Base-by-base conservation (phyloP, 306 rosid species). In the Sindora glabra region DNA sequence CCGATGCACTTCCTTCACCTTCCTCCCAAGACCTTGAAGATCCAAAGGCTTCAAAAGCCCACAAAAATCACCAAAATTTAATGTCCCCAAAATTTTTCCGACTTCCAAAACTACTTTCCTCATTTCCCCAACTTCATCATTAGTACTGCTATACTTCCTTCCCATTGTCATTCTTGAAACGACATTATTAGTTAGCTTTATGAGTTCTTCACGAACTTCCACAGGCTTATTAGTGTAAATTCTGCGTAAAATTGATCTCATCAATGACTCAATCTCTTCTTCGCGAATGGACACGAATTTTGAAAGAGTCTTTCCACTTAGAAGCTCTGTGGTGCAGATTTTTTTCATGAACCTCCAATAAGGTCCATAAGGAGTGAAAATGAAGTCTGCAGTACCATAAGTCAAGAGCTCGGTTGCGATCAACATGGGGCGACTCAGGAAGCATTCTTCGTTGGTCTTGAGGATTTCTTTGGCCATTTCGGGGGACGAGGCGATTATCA, bases 151-250 rank as follows among this genome's bases (percentile, higher is more conserved):
- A 23, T 66, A 71, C 49, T 62, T 48, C 17, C 37, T 61, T 38
- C 74, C 51, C 50, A 77, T 57, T 25, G 69, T 56, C 77, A 77
- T 71, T 16, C 71, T 55, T 2, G 48, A 64, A n/a, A 64, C 34
- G n/a, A 57, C 47, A 34, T 59, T 64, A 24, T 60, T 76, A 0
- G 59, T 53, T 5, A 70, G 63, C 39, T 26, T 62, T 1, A 44
- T 38, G 7, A 67, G 49, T 33, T 67, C 73, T 5, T 48, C 54
- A 2, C 72, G 68, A 4, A 67, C 49, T n/a, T 67, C 41, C 32
- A 5, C 8, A 7, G 48, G 23, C 18, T 41, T 41, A 5, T 15
- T 11, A 9, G 29, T 21, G 13, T 22, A 21, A 22, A 6, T 47
- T 47, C 14, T 29, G 19, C 22, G 14, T 4, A 22, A 18, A 47